Conservation (phyloP, 2,329 filamentous ascomycete genomes). For the Ophiocordyceps unilateralis region DNA sequence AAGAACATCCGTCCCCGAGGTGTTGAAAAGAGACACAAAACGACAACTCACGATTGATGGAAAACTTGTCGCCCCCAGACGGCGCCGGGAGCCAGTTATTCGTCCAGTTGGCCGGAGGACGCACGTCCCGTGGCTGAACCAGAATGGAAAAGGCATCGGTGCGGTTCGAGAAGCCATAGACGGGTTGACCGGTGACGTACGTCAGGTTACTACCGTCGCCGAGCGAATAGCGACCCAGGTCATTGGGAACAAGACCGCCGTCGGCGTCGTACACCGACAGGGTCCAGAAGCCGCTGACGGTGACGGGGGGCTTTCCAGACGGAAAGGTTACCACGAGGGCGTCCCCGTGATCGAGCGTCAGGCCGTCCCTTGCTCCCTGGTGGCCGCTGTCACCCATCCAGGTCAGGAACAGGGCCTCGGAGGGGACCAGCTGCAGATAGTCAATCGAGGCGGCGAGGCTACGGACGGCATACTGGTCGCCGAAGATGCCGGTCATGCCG, state of each 20-base stretch:
- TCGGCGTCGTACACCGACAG: conserved; percentile 9
- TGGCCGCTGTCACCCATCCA: background rate
- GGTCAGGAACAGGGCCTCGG: background rate
- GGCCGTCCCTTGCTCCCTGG: background rate
- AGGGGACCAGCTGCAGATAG: background rate
- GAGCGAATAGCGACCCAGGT: conserved; percentile 7
- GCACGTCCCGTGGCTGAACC: conserved; percentile 9
- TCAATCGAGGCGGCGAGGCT: background rate
- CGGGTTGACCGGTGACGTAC: conserved; percentile 7
- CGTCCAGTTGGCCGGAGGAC: conserved; percentile 10
- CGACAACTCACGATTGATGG: background rate
- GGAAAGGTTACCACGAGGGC: conserved; percentile 4
- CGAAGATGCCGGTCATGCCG: background rate
- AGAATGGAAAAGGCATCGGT: conserved; percentile 9
- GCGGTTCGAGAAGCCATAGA: conserved; percentile 1
- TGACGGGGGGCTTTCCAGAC: conserved; percentile 1
- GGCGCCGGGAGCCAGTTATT: conserved; percentile 3
- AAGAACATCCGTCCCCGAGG: no score
- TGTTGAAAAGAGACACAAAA: no score
- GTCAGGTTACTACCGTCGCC: conserved; percentile 10
- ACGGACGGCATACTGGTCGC: background rate
- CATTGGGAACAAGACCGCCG: conserved; percentile 9
- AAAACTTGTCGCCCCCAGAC: background rate
- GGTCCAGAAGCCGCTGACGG: conserved; percentile 10
- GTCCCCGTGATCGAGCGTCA: background rate